Conservation (phyloP, 2,329 filamentous ascomycete species). For the Epichloe baconii region DNA sequence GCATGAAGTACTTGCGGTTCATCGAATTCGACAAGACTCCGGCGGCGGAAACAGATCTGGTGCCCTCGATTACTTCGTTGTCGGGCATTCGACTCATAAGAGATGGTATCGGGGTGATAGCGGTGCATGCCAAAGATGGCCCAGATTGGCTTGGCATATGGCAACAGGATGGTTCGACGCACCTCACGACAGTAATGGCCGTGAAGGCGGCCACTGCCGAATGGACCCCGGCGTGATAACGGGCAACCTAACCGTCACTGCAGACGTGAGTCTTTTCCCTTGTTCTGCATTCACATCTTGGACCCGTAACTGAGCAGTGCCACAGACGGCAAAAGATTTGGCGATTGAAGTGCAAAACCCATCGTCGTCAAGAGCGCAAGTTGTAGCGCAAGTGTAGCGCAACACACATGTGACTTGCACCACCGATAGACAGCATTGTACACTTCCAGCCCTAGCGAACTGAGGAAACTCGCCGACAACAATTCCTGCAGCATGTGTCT, state of each 20-base stretch:
- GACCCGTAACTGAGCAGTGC: not conserved
- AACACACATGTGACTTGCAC: no score
- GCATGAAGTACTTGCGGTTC: conserved; percentile 5
- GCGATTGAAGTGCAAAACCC: conserved; percentile 7
- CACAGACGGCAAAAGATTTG: conserved; percentile 11
- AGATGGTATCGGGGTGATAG: conserved; percentile 4
- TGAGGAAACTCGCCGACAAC: no score
- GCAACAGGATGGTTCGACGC: conserved; percentile 3
- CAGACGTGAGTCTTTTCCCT: conserved; percentile 5
- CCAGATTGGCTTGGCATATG: conserved; percentile 4
- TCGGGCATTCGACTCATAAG: conserved; percentile 4
- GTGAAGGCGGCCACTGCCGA: conserved; percentile 1
- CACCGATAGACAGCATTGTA: no score
- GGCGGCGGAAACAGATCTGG: not conserved
- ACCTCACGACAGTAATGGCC: not conserved
- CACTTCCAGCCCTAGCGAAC: no score
- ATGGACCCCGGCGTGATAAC: not conserved
- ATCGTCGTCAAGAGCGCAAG: not conserved
- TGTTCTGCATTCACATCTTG: not conserved
- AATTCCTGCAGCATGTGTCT: no score
- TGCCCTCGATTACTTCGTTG: not conserved
- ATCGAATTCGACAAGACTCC: conserved; percentile 4
- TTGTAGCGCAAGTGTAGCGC: not conserved
- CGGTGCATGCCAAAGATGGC: conserved; percentile 5
- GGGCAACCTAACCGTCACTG: conserved; percentile 1